Evolutionary conservation across 176 grass and related monocot genomes (phyloP), one percentile per base, ranked within the genome.

Genomic region (Aegilops sharonensis): DNA sequence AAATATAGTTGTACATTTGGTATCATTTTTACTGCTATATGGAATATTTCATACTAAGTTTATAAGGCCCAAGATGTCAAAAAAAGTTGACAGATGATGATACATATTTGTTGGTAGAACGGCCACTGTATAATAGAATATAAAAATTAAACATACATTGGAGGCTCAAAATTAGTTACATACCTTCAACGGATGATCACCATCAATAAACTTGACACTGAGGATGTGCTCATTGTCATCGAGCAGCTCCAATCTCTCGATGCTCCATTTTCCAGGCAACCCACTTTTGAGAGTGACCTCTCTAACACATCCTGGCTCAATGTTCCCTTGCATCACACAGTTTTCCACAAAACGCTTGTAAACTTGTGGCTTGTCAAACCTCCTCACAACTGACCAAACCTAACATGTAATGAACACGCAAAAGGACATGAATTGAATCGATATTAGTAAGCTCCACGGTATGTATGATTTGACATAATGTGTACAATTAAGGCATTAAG

Each of bases 301-400:
- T 79, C 95, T 93, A 76, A 97, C 64, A 50, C 92, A 88, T 29
- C 92, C 92, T 6, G 83, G 79, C 83, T 88, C 89, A 35, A 93
- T 77, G 81, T 91, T 91, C 7, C 85, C 91, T 1, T 89, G 80
- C 89, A 95, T 86, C 83, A 93, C 87, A 69, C 92, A 97, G 80
- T 87, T 83, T 75, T 83, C 93, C 15, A 97, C 74, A 75, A 94
- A 97, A 54, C 87, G 92, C 85, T 97, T 97, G 87, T 90, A 97
- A 81, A 92, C 84, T 54, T 97, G 86, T 5, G 95, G 92, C 78
- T 97, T 85, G 84, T 97, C 92, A 85, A 97, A 97, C 77, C 95
- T 88, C 87, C 95, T 97, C 82, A 93, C 92, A 43, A 97, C 56
- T 85, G 91, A 95, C 95, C 95, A 97, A 61, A 97, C 91, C 92